Conservation (phyloP, 2,329 filamentous ascomycete species). For the Fusarium secorum region DNA sequence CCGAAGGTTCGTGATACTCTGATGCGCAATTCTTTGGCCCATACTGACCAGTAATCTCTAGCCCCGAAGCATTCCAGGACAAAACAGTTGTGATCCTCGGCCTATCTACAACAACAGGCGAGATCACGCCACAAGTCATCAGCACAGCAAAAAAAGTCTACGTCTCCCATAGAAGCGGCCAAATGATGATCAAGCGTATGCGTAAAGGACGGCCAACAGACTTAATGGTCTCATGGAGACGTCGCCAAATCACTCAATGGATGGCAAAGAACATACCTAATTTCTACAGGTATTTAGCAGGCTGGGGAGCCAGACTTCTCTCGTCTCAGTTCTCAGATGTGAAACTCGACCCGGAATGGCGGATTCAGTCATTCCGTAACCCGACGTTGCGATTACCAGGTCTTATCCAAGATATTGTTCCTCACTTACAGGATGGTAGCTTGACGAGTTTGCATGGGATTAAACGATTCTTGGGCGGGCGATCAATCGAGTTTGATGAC, state of each 20-base stretch:
- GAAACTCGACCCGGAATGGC: slow-evolving; percentile 12
- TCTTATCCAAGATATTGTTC: slow-evolving; percentile 9
- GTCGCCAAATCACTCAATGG: slow-evolving; percentile 13
- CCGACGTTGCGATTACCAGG: slow-evolving; percentile 5
- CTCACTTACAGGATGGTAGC: neutral
- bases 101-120: slow-evolving; percentile 6
- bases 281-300: neutral
- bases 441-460: slow-evolving; percentile 18
- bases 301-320: neutral
- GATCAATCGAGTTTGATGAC: slow-evolving; percentile 24
- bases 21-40: fast-evolving
- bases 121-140: slow-evolving; percentile 1
- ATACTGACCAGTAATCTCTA: neutral
- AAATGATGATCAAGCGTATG: slow-evolving; percentile 7
- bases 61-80: neutral
- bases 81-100: slow-evolving; percentile 18
- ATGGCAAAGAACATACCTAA: slow-evolving; percentile 1
- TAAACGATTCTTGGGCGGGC: neutral
- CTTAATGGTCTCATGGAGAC: slow-evolving; percentile 11
- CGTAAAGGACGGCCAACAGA: slow-evolving; percentile 10
- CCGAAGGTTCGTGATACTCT: neutral
- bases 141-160: slow-evolving; percentile 11
- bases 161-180: slow-evolving; percentile 15
- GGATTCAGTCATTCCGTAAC: slow-evolving; percentile 3
- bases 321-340: neutral